phyloP scores from a whole-genome alignment of 176 grass and related monocot genomes.

The Lolium multiflorum region DNA sequence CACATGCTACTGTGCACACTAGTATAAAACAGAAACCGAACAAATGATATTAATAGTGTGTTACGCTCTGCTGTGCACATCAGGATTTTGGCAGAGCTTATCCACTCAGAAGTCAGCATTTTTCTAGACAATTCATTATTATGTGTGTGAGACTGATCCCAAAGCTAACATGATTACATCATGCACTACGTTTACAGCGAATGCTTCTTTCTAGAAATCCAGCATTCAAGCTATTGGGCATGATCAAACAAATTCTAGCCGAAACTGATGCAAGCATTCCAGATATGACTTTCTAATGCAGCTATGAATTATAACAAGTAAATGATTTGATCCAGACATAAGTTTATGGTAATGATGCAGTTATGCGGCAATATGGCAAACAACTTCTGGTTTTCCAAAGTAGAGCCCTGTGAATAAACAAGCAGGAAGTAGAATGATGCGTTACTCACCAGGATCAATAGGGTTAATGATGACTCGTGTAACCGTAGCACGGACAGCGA shows the following conservation, averaged over 20 bases:
- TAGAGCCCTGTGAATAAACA: background rate
- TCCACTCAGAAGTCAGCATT: background rate
- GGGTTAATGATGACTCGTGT: conserved; percentile 63
- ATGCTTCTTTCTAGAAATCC: background rate
- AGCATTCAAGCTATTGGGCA: background rate
- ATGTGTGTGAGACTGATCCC: background rate
- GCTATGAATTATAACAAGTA: background rate
- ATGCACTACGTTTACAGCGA: background rate
- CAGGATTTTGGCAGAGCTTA: background rate
- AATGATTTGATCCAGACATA: background rate
- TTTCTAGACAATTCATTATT: background rate
- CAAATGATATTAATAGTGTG: background rate
- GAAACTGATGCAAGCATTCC: background rate
- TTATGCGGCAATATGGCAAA: background rate
- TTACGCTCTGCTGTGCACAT: background rate
- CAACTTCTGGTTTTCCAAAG: background rate
- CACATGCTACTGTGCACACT: too few species aligned
- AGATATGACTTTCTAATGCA: background rate
- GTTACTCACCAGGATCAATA: conserved; percentile 51
- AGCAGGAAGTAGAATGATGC: background rate
- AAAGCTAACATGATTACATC: background rate
- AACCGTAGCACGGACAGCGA: conserved; percentile 62
- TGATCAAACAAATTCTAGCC: background rate
- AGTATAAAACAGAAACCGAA: background rate
- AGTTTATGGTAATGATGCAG: background rate